Conservation (phyloP, 1,284 basidiomycete species). For the Leccinum solheimii region DNA sequence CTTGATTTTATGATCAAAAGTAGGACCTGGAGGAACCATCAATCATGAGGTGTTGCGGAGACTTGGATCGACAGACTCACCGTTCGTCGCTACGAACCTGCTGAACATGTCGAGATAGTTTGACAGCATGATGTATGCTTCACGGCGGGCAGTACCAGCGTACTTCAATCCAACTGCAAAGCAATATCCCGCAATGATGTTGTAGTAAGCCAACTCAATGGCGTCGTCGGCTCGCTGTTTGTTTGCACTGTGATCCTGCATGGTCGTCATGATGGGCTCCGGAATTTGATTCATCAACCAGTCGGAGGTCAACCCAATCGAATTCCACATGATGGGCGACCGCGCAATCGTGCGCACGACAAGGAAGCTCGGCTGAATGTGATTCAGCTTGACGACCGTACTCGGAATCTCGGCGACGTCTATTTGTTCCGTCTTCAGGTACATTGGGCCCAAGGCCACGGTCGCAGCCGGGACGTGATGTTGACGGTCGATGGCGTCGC, state of each 20-base stretch:
- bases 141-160: constrained; percentile 87
- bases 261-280: constrained; percentile 57
- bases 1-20: constrained; percentile 84
- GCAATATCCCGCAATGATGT: constrained; percentile 87
- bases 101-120: constrained; percentile 80
- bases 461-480: constrained; percentile 90
- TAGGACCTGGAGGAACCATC: constrained; percentile 48
- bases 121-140: constrained; percentile 83
- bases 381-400: constrained; percentile 75
- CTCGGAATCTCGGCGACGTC: constrained; percentile 89
- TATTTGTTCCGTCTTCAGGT: constrained; percentile 77
- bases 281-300: constrained; percentile 86
- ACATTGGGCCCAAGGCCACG: constrained; percentile 91
- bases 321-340: constrained; percentile 87
- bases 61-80: constrained; percentile 40
- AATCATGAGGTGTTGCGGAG: neutral
- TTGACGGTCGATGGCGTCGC: constrained; percentile 46
- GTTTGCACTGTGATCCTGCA: constrained; percentile 49
- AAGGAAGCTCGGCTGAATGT: constrained; percentile 86
- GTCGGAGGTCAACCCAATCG: constrained; percentile 66
- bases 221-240: constrained; percentile 68
- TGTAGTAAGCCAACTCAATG: constrained; percentile 84
- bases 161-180: constrained; percentile 92
- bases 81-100: constrained; percentile 60
- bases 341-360: constrained; percentile 79